Percentiles rank a stretch among this genome's conserved stretches.
Evolutionary conservation across 2,329 filamentous ascomycete species (phyloP).

Genomic region (Cladosporium halotolerans): DNA sequence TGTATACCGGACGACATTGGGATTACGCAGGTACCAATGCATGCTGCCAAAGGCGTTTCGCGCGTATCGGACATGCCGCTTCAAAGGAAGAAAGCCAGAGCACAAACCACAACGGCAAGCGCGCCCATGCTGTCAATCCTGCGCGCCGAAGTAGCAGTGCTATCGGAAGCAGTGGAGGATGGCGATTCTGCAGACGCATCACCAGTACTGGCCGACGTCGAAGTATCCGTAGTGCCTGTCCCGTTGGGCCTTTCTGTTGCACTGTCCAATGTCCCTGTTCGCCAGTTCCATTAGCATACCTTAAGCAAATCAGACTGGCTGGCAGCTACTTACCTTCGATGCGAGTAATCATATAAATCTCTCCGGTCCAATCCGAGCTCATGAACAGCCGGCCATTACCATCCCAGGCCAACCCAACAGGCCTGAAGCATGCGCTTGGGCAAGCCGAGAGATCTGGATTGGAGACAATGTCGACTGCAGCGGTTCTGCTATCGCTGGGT

Average conservation of each 20-base stretch:
- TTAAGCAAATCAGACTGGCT: neutral
- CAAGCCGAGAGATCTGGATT: slow-evolving; percentile 51
- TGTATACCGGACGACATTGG: too few relatives aligned
- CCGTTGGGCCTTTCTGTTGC: neutral
- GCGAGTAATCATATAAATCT: slow-evolving; percentile 51
- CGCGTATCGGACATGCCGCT: neutral
- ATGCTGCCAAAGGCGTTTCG: too few relatives aligned
- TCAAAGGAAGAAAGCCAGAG: slow-evolving; percentile 11
- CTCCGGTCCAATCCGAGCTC: slow-evolving; percentile 57
- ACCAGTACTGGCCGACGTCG: neutral
- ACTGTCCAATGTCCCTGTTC: neutral
- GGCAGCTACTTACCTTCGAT: neutral
- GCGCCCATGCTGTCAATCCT: slow-evolving; percentile 13
- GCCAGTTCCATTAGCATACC: neutral
- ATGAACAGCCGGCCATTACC: slow-evolving; percentile 53
- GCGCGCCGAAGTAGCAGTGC: neutral
- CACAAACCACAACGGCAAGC: slow-evolving; percentile 13
- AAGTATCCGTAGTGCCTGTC: neutral
- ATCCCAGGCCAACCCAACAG: slow-evolving; percentile 53
- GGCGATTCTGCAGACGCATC: neutral
- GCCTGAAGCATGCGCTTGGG: slow-evolving; percentile 55
- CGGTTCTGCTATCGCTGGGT: slow-evolving; percentile 39
- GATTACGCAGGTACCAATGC: too few relatives aligned
- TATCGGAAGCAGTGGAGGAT: neutral
- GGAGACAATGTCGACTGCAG: slow-evolving; percentile 48